Evolutionary conservation across 306 rosid genomes (phyloP).

Genomic region (Crotalaria pallida): DNA sequence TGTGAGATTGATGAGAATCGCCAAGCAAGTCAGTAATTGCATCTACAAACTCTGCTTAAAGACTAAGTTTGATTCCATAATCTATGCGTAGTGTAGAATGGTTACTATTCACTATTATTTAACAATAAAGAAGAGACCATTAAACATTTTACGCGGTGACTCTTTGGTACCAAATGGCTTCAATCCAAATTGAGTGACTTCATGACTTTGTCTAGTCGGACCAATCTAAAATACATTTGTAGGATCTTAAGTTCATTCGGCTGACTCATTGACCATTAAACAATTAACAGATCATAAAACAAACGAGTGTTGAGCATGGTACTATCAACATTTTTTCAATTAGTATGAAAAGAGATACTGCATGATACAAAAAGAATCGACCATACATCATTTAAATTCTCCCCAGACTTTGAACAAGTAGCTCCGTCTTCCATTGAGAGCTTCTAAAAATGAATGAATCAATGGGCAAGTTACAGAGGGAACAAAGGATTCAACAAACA

Average conservation of each 20-base stretch:
- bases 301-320: not conserved
- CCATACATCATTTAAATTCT: slow-evolving; percentile 11
- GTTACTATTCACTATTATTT: not conserved
- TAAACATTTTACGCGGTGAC: no score
- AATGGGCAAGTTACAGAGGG: slow-evolving; percentile 29
- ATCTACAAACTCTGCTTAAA: no score
- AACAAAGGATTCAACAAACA: slow-evolving; percentile 20
- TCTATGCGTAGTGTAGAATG: not conserved
- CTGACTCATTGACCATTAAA: no score
- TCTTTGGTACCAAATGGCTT: no score
- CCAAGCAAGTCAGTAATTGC: no score
- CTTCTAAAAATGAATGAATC: slow-evolving; percentile 39
- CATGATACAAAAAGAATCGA: slow-evolving; percentile 26
- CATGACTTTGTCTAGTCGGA: no score
- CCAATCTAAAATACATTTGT: no score
- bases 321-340: not conserved
- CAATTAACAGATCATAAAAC: no score
- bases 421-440: slow-evolving; percentile 23
- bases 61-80: not conserved
- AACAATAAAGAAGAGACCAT: no score
- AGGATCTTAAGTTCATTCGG: no score
- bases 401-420: slow-evolving; percentile 14
- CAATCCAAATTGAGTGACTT: no score
- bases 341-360: not conserved
- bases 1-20: not conserved